Percentiles rank a stretch among this genome's conserved stretches.
phyloP scores from a whole-genome alignment of 1,284 basidiomycete species.

The Athelia sp. region DNA sequence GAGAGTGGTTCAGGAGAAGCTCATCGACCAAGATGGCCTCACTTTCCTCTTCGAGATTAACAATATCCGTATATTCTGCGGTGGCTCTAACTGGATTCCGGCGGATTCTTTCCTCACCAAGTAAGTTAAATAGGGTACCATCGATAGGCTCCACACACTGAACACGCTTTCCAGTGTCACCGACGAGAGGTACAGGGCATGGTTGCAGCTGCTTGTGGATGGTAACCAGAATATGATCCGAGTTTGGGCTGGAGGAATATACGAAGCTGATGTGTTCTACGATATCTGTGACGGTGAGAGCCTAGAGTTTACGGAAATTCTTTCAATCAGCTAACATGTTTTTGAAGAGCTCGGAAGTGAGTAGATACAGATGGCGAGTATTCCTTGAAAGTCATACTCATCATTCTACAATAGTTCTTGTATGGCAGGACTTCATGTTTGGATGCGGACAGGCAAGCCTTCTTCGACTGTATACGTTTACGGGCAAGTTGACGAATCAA shows the following conservation, averaged over 20 bases:
- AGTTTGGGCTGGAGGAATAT: slow-evolving; percentile 84
- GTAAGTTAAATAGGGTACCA: slow-evolving; percentile 31
- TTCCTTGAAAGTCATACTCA: slow-evolving; percentile 32
- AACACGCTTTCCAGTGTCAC: slow-evolving; percentile 35
- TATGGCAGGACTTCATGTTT: slow-evolving; percentile 91
- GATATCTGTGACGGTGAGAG: slow-evolving; percentile 69
- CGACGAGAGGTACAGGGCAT: slow-evolving; percentile 55
- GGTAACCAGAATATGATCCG: slow-evolving; percentile 85
- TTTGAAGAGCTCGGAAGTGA: slow-evolving; percentile 61
- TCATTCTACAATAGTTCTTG: slow-evolving; percentile 50
- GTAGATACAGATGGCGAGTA: slow-evolving; percentile 33
- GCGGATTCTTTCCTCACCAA: slow-evolving; percentile 84
- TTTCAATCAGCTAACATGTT: neutral
- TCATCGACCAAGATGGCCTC: slow-evolving; percentile 68
- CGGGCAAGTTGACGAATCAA: slow-evolving; percentile 2
- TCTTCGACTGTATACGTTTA: neutral
- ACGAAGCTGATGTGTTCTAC: slow-evolving; percentile 76
- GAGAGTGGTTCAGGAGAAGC: slow-evolving; percentile 68
- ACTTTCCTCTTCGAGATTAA: slow-evolving; percentile 90
- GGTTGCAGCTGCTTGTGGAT: slow-evolving; percentile 70
- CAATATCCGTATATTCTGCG: slow-evolving; percentile 82
- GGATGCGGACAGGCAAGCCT: slow-evolving; percentile 67
- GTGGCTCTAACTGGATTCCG: slow-evolving; percentile 92
- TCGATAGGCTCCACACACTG: neutral
- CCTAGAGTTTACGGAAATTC: slow-evolving; percentile 2